Conservation (phyloP, 805 yeast species). For the Saccharomycopsis lassenensis region DNA sequence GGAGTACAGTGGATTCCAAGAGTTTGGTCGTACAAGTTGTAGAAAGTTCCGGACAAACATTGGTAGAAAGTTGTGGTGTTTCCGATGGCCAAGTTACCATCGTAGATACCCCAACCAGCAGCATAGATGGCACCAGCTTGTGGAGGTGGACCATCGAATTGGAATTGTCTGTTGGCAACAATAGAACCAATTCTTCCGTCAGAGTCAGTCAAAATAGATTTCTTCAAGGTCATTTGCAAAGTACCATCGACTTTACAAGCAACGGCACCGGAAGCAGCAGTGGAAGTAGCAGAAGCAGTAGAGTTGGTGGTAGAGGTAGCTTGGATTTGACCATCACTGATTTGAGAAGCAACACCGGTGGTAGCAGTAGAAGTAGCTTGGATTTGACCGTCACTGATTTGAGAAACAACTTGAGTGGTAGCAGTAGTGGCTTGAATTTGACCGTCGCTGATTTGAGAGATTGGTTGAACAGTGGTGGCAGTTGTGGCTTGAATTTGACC, state of each 20-base stretch:
- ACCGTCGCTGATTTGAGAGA: constrained; percentile 39
- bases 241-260: constrained; percentile 26
- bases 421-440: constrained; percentile 33
- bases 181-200: constrained; percentile 59
- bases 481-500: constrained; percentile 31
- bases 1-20: constrained; percentile 46
- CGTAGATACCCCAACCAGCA: constrained; percentile 49
- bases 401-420: constrained; percentile 20
- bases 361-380: constrained; percentile 23
- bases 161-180: constrained; percentile 68
- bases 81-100: constrained; percentile 50
- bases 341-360: constrained; percentile 30
- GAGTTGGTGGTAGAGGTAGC: constrained; percentile 24
- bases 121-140: constrained; percentile 60
- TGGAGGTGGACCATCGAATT: constrained; percentile 71
- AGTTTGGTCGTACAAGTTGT: constrained; percentile 51
- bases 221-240: constrained; percentile 40
- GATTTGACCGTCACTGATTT: constrained; percentile 18
- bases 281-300: constrained; percentile 22
- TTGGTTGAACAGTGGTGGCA: constrained; percentile 26
- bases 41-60: constrained; percentile 57
- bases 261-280: constrained; percentile 22
- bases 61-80: constrained; percentile 45
- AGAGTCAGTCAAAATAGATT: constrained; percentile 40
- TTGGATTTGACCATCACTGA: constrained; percentile 32